phyloP scores from a whole-genome alignment of 2,329 filamentous ascomycete species.

The Microsporum audouinii region DNA sequence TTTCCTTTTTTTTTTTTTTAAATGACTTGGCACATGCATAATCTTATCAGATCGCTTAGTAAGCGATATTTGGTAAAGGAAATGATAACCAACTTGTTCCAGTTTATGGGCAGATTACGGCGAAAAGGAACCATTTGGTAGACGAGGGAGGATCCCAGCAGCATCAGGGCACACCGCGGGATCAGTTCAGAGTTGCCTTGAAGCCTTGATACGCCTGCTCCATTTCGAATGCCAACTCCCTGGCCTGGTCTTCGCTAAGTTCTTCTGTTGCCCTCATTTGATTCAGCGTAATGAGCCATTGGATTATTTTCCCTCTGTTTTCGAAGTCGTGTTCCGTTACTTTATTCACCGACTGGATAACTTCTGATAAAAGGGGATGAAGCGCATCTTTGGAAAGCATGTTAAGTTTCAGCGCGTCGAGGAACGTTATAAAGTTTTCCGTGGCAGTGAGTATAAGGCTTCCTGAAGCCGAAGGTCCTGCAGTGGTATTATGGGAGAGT shows the following conservation, averaged over 20 bases:
- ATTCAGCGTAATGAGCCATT: constrained; percentile 94
- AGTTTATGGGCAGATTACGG: too few relatives aligned
- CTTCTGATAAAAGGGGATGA: constrained; percentile 87
- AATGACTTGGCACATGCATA: background rate
- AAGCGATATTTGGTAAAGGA: background rate
- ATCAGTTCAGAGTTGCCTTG: constrained; percentile 59
- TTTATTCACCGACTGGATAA: constrained; percentile 94
- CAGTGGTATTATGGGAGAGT: constrained; percentile 25
- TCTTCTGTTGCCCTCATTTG: constrained; percentile 96
- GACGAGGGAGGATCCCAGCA: too few relatives aligned
- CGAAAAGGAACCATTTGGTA: too few relatives aligned
- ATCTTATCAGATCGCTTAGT: background rate
- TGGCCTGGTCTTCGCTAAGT: constrained; percentile 70
- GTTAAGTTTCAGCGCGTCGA: constrained; percentile 86
- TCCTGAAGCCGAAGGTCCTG: constrained; percentile 36
- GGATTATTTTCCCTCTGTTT: constrained; percentile 89
- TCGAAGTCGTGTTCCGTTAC: constrained; percentile 94
- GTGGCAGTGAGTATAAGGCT: constrained; percentile 76
- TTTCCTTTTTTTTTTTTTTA: too few relatives aligned
- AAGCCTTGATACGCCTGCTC: constrained; percentile 91
- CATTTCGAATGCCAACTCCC: constrained; percentile 86
- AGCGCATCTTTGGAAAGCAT: constrained; percentile 89
- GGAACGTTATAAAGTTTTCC: constrained; percentile 96
- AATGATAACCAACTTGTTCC: too few relatives aligned
- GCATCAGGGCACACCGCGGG: background rate